A percentile compares a stretch with the other conserved stretches of the same genome.
Evolutionary conservation across 1,284 basidiomycete species (phyloP).

Genomic region (Taiwanofungus camphoratus): DNA sequence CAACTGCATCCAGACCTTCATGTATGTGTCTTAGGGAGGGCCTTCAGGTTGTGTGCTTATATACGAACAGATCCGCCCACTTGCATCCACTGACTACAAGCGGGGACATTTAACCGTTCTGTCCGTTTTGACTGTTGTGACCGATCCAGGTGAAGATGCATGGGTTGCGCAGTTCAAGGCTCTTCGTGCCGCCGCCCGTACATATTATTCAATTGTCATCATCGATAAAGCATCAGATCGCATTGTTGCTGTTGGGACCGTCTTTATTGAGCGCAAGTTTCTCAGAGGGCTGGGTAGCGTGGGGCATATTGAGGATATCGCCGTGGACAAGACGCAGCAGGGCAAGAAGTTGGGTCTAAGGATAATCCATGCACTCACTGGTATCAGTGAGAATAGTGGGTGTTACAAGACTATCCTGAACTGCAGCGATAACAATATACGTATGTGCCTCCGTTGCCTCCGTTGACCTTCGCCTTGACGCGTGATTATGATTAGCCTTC

Average conservation of each 20-base stretch:
- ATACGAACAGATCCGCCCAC: slow-evolving; percentile 71
- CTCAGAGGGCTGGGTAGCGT: slow-evolving; percentile 74
- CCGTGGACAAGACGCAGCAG: slow-evolving; percentile 82
- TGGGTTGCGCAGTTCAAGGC: slow-evolving; percentile 67
- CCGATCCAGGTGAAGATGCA: slow-evolving; percentile 69
- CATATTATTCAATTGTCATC: slow-evolving; percentile 87
- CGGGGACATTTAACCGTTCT: slow-evolving; percentile 85
- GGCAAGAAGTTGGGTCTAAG: slow-evolving; percentile 87
- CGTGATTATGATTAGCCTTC: slow-evolving; percentile 79
- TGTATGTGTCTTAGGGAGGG: slow-evolving; percentile 30
- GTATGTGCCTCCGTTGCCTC: slow-evolving; percentile 47
- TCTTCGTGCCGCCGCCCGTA: slow-evolving; percentile 46
- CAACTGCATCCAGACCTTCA: slow-evolving; percentile 53
- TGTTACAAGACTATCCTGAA: slow-evolving; percentile 98
- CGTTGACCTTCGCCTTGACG: background rate
- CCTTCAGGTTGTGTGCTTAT: slow-evolving; percentile 8
- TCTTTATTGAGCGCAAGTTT: slow-evolving; percentile 94
- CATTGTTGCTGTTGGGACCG: slow-evolving; percentile 81
- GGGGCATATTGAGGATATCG: slow-evolving; percentile 98
- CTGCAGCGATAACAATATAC: slow-evolving; percentile 86
- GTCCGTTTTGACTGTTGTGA: slow-evolving; percentile 71
- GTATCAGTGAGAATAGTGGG: slow-evolving; percentile 70
- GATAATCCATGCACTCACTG: slow-evolving; percentile 81
- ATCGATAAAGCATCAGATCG: slow-evolving; percentile 69
- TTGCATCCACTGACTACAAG: slow-evolving; percentile 80